phyloP scores from a whole-genome alignment of 1,284 basidiomycete species.

The Ustilago shanxiensis region DNA sequence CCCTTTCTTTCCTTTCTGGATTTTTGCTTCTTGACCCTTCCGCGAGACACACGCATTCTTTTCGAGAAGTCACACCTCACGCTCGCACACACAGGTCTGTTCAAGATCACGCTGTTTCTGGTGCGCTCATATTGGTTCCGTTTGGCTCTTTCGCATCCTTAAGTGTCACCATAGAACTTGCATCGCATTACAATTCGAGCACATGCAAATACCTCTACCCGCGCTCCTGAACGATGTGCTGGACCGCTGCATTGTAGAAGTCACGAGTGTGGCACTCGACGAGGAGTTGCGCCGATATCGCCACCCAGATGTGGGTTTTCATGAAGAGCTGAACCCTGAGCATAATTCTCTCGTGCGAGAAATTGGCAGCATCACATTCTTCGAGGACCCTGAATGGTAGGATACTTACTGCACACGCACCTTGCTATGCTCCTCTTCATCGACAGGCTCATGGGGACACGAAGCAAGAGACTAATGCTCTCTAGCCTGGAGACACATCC shows the following conservation, averaged over 20 bases:
- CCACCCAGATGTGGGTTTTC: background rate
- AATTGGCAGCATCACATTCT: background rate
- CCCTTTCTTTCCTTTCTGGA: no score
- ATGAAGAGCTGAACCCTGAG: background rate
- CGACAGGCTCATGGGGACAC: background rate
- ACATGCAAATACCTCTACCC: no score
- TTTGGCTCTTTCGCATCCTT: background rate
- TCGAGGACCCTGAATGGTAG: slow-evolving; percentile 4
- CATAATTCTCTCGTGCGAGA: slow-evolving; percentile 8
- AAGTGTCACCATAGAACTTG: no score
- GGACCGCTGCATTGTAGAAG: no score
- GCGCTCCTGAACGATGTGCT: no score
- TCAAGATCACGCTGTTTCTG: slow-evolving; percentile 1
- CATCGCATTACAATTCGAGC: no score
- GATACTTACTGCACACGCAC: no score
- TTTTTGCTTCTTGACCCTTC: slow-evolving; percentile 1
- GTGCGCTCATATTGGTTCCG: background rate
- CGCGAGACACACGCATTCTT: background rate
- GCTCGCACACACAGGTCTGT: no score
- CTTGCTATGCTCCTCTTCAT: no score
- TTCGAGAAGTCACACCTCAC: background rate
- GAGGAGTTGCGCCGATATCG: no score
- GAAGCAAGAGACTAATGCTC: background rate
- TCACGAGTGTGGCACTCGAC: no score
- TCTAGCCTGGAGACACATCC: no score